Base-by-base conservation (phyloP, 805 yeast species). In the Metschnikowia continentalis region DNA sequence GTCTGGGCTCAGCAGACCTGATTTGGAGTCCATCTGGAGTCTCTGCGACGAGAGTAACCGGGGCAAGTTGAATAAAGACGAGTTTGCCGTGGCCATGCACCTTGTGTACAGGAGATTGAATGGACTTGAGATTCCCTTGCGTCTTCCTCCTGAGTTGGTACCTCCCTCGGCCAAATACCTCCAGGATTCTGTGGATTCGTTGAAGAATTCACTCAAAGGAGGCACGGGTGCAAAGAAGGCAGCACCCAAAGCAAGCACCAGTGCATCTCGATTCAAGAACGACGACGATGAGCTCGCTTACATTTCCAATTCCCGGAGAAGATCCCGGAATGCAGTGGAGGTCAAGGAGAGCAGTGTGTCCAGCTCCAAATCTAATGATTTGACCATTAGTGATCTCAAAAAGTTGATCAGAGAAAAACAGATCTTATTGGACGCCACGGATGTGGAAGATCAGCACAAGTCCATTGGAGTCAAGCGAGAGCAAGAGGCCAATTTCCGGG, bases 21-120 rank as follows among this genome's bases (percentile, higher is more conserved):
- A 91, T 61, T 77, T 92, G 54, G 98, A 91, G 67, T 77, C 83
- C 39, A 90, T 94, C 55, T 92, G 99, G 99, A 88, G 82, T 45
- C 76, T 92, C 57, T 81, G 91, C 50, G 98, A 94, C 66, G 79
- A 84, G 14, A 83, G 84, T 49, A 87, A 90, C 66, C 78, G 86
- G 49, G 97, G 97, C 4, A 83, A 81, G 63, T 80, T 92, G 58
- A 88, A 88, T 65, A 83, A 82, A 61, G 97, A 92, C 65, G 96
- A 90, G 67, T 94, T 92, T 72, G 86, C 96, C 0, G 90, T 94
- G 35, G 97, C 98, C 32, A 94, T 92, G 98, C 97, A 95, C 75
- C 76, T 92, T 52, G 92, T 92, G 41, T 92, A 94, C 70, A 81
- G 97, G 66, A 80, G 92, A 55, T 73, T 92, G 64, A 91, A 90